phyloP scores from a whole-genome alignment of 371 early-diverging fungal genomes.

The Haplosporangium sp. region DNA sequence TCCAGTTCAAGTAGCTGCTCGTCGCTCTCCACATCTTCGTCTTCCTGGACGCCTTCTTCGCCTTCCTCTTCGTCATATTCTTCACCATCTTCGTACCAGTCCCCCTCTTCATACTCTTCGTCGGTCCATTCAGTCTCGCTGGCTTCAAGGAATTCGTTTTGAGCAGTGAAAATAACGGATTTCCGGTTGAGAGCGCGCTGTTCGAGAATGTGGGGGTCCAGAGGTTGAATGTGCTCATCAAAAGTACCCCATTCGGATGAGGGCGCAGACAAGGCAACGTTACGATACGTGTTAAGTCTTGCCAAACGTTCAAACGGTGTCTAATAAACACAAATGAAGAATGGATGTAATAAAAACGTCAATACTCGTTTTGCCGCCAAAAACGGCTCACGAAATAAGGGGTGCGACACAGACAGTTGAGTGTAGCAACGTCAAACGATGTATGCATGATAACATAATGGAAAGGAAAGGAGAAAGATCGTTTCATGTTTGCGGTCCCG shows the following conservation, averaged over 20 bases:
- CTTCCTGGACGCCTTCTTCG: conserved; percentile 20
- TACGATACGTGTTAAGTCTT: conserved; percentile 88
- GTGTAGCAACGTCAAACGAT: too few relatives aligned
- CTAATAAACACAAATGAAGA: conserved; percentile 48
- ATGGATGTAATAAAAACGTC: not conserved
- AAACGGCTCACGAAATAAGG: too few relatives aligned
- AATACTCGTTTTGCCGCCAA: too few relatives aligned
- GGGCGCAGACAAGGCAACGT: conserved; percentile 75
- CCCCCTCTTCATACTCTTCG: conserved; percentile 47
- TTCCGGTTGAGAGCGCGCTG: conserved; percentile 33
- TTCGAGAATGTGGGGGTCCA: conserved; percentile 31
- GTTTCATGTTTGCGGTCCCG: too few relatives aligned
- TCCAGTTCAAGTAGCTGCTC: conserved; percentile 39
- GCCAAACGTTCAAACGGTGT: conserved; percentile 92
- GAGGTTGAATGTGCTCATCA: conserved; percentile 46
- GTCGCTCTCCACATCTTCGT: conserved; percentile 31
- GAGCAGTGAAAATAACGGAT: conserved; percentile 44
- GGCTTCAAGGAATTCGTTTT: conserved; percentile 47
- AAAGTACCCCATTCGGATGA: conserved; percentile 51
- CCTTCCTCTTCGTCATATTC: conserved; percentile 55
- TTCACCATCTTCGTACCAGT: conserved; percentile 52
- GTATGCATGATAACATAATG: too few relatives aligned
- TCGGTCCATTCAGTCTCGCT: conserved; percentile 60
- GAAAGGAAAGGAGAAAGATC: too few relatives aligned
- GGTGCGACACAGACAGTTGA: too few relatives aligned